phyloP scores from a whole-genome alignment of 108 stramenopile genomes.

The Cylindrotheca fusiformis region DNA sequence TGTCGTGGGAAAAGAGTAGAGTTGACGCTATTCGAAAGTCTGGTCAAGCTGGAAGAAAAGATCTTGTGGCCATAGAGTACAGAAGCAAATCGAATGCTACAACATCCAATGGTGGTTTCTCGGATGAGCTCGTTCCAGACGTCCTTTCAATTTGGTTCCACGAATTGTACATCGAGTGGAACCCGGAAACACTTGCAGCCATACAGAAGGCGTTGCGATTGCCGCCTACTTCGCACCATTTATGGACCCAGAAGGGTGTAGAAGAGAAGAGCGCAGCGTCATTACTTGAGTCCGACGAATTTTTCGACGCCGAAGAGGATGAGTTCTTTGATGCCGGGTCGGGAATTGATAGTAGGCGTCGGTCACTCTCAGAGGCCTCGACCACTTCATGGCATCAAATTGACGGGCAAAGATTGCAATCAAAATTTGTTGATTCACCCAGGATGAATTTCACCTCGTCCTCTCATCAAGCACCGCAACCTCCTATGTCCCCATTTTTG shows the following conservation, averaged over 20 bases:
- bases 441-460: background rate
- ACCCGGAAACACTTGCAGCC: constrained; percentile 70
- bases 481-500: background rate
- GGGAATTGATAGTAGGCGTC: background rate
- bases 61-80: constrained; percentile 48
- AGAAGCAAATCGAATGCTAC: background rate
- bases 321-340: constrained; percentile 25
- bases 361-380: constrained; percentile 26
- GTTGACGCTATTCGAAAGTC: background rate
- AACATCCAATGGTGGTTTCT: constrained; percentile 3
- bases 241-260: background rate
- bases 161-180: constrained; percentile 79
- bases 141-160: constrained; percentile 45
- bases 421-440: too few species aligned
- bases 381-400: constrained; percentile 25
- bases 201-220: constrained; percentile 48
- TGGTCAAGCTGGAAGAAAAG: constrained; percentile 12
- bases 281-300: constrained; percentile 39
- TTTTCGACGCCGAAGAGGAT: constrained; percentile 66
- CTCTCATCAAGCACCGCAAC: background rate
- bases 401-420: background rate
- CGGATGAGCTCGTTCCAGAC: constrained; percentile 6
- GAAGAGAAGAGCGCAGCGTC: constrained; percentile 3
- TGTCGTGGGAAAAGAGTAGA: background rate
- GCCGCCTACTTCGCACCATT: constrained; percentile 2